phyloP scores from a whole-genome alignment of 2,329 filamentous ascomycete species.

The Epichloe bromicola region DNA sequence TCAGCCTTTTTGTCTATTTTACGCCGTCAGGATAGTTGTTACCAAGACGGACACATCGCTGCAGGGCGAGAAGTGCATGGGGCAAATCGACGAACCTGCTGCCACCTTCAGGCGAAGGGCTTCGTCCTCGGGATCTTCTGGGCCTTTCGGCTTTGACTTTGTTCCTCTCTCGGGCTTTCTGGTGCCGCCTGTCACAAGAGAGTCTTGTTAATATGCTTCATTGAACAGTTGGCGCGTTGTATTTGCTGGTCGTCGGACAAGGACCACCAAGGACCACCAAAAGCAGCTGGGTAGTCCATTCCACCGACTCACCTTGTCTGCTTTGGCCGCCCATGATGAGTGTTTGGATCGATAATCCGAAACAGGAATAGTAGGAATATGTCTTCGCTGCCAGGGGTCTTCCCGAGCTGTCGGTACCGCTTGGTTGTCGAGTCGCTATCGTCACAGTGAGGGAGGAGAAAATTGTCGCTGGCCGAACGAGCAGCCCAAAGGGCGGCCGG shows the following conservation, averaged over 20 bases:
- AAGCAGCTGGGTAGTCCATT: not conserved
- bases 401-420: too few relatives aligned
- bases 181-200: slow-evolving; percentile 52
- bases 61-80: not conserved
- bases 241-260: too few relatives aligned
- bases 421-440: too few relatives aligned
- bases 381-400: not conserved
- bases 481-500: not conserved
- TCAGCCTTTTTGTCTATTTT: slow-evolving; percentile 63
- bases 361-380: not conserved
- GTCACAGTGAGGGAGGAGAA: not conserved
- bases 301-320: slow-evolving; percentile 22
- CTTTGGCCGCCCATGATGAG: slow-evolving; percentile 24
- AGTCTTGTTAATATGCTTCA: too few relatives aligned
- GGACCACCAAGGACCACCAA: too few relatives aligned
- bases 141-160: too few relatives aligned
- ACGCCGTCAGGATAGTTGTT: too few relatives aligned
- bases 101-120: slow-evolving; percentile 74
- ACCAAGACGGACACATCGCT: too few relatives aligned
- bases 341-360: not conserved
- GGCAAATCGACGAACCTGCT: slow-evolving; percentile 48
- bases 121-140: slow-evolving; percentile 64
- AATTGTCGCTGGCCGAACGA: not conserved
- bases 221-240: too few relatives aligned
- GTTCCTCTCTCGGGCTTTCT: slow-evolving; percentile 54